phyloP scores from a whole-genome alignment of 1,284 basidiomycete genomes.

The Gymnopus androsaceus region DNA sequence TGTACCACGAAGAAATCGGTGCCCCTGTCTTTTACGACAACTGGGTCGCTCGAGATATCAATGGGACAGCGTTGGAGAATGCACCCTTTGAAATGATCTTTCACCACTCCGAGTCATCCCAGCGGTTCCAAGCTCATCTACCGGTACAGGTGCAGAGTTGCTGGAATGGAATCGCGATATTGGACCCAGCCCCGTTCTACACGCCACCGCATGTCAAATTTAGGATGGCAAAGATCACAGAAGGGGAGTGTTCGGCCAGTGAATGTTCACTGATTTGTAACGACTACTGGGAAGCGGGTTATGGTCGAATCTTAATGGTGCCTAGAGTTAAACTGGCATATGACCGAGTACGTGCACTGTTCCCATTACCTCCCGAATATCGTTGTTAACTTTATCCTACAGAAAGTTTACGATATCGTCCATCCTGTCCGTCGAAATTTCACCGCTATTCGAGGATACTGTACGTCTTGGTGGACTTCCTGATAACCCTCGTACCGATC shows the following conservation, averaged over 20 bases:
- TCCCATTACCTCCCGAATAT: background rate
- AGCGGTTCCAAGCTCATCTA: constrained; percentile 86
- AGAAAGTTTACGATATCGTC: constrained; percentile 92
- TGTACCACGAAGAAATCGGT: constrained; percentile 92
- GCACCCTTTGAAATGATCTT: constrained; percentile 93
- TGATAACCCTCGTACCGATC: constrained; percentile 91
- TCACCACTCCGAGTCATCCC: constrained; percentile 74
- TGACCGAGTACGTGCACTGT: constrained; percentile 65
- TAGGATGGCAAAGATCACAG: constrained; percentile 84
- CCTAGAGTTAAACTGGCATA: constrained; percentile 94
- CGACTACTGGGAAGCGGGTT: constrained; percentile 91
- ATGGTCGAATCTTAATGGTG: constrained; percentile 94
- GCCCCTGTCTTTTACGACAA: constrained; percentile 96
- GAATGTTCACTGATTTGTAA: constrained; percentile 96
- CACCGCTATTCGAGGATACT: constrained; percentile 91
- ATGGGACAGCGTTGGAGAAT: constrained; percentile 95
- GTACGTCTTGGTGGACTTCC: constrained; percentile 87
- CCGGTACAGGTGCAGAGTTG: constrained; percentile 95
- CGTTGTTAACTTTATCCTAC: constrained; percentile 9
- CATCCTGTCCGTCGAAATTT: constrained; percentile 87
- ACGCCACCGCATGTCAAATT: constrained; percentile 85
- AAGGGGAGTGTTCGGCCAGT: constrained; percentile 88
- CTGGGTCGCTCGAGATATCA: constrained; percentile 96
- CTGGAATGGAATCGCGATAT: constrained; percentile 94
- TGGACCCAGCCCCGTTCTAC: constrained; percentile 94